Evolutionary conservation across 148 eudicot genomes (phyloP), one percentile per base, ranked within the genome.

Genomic region (Limonium bicolor): DNA sequence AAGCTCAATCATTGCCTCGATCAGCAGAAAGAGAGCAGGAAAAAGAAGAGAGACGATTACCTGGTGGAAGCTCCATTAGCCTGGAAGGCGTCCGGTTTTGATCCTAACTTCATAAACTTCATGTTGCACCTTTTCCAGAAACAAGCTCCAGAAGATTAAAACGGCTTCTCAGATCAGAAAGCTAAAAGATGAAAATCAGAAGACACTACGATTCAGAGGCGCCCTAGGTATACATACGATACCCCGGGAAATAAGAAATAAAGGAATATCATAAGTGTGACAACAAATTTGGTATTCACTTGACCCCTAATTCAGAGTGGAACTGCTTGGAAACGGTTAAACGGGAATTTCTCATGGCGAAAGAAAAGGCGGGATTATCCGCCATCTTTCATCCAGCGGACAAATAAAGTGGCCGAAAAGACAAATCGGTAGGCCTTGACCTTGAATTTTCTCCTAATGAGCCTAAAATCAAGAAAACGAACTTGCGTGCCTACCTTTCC

Each of bases 71-170:
- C 69, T 12, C 83, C 87, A 48, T 78, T 65, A 42, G 69, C 56
- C 38, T 72, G 83, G 60, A 82, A 78, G 14, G 83, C 49, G 67
- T 82, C 87, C 61, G 86, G 94, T 63, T 82, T 82, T 18, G 94
- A 82, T 10, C 86, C 94, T 61, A 82, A 41, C 65, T 82, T 82
- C 94, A 82, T 82, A 52, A 69, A 72, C 86, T 82, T 82, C 94
- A 82, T 82, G 48, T 54, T 73, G 48, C 65, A 35, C 8, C 43
- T 21, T 33, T 33, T 40, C 40, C 31, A 46, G 3, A 40, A 28
- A 13, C 4, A 11, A 48, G 26, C 23, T 12, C 52, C 4, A 5
- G 31, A 31, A 19, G 12, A 28, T 16, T 37, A 29, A 15, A 24
- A 38, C 38, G 39, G 48, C 29, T 43, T 12, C 53, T 46, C 46